phyloP scores from a whole-genome alignment of 2,329 filamentous ascomycete species.

The Trichoderma endophyticum region DNA sequence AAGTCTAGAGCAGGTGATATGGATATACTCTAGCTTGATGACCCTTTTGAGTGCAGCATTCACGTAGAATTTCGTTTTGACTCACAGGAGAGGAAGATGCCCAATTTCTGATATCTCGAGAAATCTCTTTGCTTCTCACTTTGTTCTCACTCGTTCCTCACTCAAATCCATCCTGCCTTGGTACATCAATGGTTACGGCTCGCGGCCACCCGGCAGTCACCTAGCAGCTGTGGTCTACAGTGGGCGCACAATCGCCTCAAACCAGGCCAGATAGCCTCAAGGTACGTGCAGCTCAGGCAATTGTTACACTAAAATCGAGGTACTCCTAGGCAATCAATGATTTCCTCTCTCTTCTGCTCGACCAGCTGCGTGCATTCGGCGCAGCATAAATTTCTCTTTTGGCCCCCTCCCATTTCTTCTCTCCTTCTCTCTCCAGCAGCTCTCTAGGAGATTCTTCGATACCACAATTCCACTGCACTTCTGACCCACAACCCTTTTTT shows the following conservation, averaged over 20 bases:
- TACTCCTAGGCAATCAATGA: not conserved
- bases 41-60: too few relatives aligned
- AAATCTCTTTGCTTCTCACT: too few relatives aligned
- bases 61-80: too few relatives aligned
- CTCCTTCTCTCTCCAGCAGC: too few relatives aligned
- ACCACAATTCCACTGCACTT: too few relatives aligned
- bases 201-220: not conserved
- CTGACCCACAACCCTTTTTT: too few relatives aligned
- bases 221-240: not conserved
- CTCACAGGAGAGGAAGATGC: too few relatives aligned
- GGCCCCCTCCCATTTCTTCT: not conserved
- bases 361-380: not conserved
- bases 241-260: not conserved
- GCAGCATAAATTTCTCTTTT: not conserved
- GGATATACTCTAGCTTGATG: too few relatives aligned
- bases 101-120: too few relatives aligned
- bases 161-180: not conserved
- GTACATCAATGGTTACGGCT: not conserved
- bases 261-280: not conserved
- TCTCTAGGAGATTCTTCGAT: too few relatives aligned
- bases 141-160: too few relatives aligned
- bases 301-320: not conserved
- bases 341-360: not conserved
- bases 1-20: not conserved
- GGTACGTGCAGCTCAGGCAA: not conserved